These are phyloP conservation scores for Phytophthora boehmeriae DNA, from an alignment of 352 stramenopile genomes.

Conservation along the genomic window DNA sequence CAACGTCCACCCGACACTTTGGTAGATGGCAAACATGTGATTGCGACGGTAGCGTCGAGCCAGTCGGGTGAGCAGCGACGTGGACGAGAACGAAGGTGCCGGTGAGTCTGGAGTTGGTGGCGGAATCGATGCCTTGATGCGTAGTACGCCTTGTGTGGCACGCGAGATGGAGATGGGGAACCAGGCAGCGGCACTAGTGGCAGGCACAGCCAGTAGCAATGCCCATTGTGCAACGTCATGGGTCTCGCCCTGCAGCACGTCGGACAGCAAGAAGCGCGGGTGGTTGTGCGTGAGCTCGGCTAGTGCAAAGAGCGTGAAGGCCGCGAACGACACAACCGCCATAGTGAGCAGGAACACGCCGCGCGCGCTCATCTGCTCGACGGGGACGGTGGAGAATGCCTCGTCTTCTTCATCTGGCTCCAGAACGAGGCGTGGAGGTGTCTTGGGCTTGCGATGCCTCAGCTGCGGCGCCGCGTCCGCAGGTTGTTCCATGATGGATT, in stretches of 20 bases:
- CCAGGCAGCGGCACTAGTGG: constrained; percentile 66
- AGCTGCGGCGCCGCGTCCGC: constrained; percentile 6
- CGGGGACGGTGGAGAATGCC: constrained; percentile 21
- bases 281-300: constrained; percentile 57
- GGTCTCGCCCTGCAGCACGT: constrained; percentile 41
- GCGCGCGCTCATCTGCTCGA: constrained; percentile 50
- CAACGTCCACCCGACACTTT: constrained; percentile 61
- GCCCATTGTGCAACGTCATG: constrained; percentile 46
- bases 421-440: constrained; percentile 16
- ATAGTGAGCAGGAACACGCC: constrained; percentile 62
- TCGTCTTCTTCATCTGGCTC: constrained; percentile 32
- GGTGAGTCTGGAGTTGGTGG: constrained; percentile 25
- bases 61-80: constrained; percentile 30
- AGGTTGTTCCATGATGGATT: constrained; percentile 11
- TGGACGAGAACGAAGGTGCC: constrained; percentile 20
- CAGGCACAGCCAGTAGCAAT: constrained; percentile 50
- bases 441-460: constrained; percentile 23
- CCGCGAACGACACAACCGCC: constrained; percentile 61
- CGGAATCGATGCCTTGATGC: constrained; percentile 36
- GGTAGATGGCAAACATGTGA: constrained; percentile 72
- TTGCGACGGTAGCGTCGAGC: constrained; percentile 44
- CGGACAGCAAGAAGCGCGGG: constrained; percentile 38
- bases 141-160: constrained; percentile 22
- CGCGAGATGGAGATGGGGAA: constrained; percentile 61
- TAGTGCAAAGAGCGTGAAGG: constrained; percentile 68